Percentiles rank a stretch among this genome's conserved stretches.
These are phyloP conservation scores for Podochytrium sp. DNA, from an alignment of 192 early-diverging fungal species.

Conservation along the genomic window DNA sequence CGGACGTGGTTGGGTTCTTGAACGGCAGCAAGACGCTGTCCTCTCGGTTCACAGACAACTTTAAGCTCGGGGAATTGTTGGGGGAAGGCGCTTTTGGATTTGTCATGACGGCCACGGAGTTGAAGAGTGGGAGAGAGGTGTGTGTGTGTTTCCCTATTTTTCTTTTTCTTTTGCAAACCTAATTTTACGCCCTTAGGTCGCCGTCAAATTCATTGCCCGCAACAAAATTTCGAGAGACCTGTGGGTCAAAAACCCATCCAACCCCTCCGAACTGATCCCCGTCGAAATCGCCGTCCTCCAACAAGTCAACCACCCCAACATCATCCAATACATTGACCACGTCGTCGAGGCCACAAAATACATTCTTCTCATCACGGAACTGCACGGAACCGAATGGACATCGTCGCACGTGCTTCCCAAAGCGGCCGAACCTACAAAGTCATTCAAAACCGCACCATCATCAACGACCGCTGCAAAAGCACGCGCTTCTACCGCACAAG, in stretches of 20 bases:
- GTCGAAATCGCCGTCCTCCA: slow-evolving; percentile 44
- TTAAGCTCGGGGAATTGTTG: slow-evolving; percentile 42
- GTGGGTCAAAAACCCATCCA: slow-evolving; percentile 35
- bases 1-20: slow-evolving; percentile 41
- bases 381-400: slow-evolving; percentile 54
- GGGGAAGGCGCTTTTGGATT: slow-evolving; percentile 60
- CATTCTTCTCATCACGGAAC: slow-evolving; percentile 53
- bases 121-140: slow-evolving; percentile 34
- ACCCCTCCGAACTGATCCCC: slow-evolving; percentile 29
- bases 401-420: slow-evolving; percentile 17
- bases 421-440: too few species aligned
- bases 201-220: slow-evolving; percentile 53
- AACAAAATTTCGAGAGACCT: slow-evolving; percentile 46
- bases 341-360: slow-evolving; percentile 40
- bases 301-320: slow-evolving; percentile 47
- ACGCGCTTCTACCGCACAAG: not conserved
- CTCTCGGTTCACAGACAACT: slow-evolving; percentile 22
- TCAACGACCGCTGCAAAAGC: not conserved
- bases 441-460: too few species aligned
- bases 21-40: slow-evolving; percentile 30
- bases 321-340: slow-evolving; percentile 55
- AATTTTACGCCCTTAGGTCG: slow-evolving; percentile 38
- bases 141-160: not conserved
- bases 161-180: not conserved
- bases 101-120: slow-evolving; percentile 48